Conservation (phyloP, 768 basidiomycete species). For the Piloderma croceum region DNA sequence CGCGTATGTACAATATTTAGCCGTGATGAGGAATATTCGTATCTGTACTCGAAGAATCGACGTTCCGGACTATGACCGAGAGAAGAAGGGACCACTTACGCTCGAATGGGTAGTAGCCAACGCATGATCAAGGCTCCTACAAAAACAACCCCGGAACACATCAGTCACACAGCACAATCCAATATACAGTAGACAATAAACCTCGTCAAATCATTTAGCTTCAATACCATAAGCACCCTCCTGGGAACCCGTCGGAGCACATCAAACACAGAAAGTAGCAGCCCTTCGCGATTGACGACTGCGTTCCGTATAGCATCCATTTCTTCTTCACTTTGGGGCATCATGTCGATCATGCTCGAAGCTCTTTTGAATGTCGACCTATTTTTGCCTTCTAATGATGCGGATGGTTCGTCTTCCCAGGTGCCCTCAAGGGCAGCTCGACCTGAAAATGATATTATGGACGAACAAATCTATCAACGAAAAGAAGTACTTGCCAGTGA, state of each 20-base stretch:
- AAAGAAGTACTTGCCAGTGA: conserved; percentile 59
- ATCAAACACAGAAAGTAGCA: conserved; percentile 81
- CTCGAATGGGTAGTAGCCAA: conserved; percentile 84
- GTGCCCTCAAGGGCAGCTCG: conserved; percentile 69
- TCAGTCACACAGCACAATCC: background rate
- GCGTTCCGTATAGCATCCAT: conserved; percentile 78
- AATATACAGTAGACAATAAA: conserved; percentile 29
- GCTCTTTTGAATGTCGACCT: conserved; percentile 49
- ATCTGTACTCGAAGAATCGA: conserved; percentile 36
- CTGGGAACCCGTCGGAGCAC: conserved; percentile 83
- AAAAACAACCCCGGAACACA: too few relatives aligned
- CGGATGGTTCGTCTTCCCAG: conserved; percentile 37
- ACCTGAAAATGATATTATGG: conserved; percentile 17
- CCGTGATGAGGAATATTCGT: conserved; percentile 87
- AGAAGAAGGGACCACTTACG: conserved; percentile 29
- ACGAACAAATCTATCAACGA: background rate
- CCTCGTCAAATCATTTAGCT: conserved; percentile 82
- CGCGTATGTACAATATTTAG: conserved; percentile 78
- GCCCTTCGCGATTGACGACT: conserved; percentile 74
- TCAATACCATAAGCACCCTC: conserved; percentile 77
- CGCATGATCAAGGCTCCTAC: conserved; percentile 74
- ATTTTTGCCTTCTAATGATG: too few relatives aligned
- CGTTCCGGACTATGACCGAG: conserved; percentile 1
- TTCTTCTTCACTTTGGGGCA: conserved; percentile 69
- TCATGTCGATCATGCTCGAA: conserved; percentile 70